Evolutionary conservation across 352 stramenopile genomes (phyloP).

Genomic region (Phytophthora pini): DNA sequence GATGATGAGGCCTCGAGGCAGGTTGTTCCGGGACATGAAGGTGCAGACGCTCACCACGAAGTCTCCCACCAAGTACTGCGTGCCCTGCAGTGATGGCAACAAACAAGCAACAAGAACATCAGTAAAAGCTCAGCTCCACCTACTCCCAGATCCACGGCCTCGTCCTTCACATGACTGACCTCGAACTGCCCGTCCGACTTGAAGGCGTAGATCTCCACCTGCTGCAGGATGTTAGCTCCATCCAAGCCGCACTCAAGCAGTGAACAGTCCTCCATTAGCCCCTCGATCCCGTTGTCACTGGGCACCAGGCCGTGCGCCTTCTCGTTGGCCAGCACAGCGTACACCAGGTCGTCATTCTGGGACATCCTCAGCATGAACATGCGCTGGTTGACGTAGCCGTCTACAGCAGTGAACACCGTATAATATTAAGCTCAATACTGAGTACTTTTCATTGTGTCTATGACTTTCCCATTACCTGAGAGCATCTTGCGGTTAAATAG

Average conservation of each 20-base stretch:
- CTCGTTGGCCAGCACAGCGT: slow-evolving; percentile 86
- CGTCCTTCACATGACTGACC: slow-evolving; percentile 27
- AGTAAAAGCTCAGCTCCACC: not conserved
- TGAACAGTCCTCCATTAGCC: slow-evolving; percentile 73
- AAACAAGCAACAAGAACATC: not conserved
- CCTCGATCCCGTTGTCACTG: slow-evolving; percentile 82
- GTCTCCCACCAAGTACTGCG: slow-evolving; percentile 84
- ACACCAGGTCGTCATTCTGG: slow-evolving; percentile 88
- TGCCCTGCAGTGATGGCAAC: slow-evolving; percentile 44
- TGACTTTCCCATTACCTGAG: slow-evolving; percentile 42
- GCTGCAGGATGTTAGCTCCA: slow-evolving; percentile 85
- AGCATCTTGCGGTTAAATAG: slow-evolving; percentile 88
- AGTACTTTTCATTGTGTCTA: not conserved
- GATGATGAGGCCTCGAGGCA: slow-evolving; percentile 79
- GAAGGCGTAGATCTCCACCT: slow-evolving; percentile 90
- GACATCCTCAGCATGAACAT: slow-evolving; percentile 93
- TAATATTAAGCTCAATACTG: not conserved
- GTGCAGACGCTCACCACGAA: slow-evolving; percentile 88
- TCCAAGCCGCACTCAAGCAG: slow-evolving; percentile 87
- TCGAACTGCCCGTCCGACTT: slow-evolving; percentile 91
- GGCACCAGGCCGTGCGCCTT: slow-evolving; percentile 55
- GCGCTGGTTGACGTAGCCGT: slow-evolving; percentile 86
- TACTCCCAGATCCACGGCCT: too few relatives aligned
- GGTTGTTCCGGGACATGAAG: slow-evolving; percentile 88
- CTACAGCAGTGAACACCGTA: slow-evolving; percentile 33